Conservation (phyloP, 2,329 filamentous ascomycete species). For the Sclerotinia trifoliorum region DNA sequence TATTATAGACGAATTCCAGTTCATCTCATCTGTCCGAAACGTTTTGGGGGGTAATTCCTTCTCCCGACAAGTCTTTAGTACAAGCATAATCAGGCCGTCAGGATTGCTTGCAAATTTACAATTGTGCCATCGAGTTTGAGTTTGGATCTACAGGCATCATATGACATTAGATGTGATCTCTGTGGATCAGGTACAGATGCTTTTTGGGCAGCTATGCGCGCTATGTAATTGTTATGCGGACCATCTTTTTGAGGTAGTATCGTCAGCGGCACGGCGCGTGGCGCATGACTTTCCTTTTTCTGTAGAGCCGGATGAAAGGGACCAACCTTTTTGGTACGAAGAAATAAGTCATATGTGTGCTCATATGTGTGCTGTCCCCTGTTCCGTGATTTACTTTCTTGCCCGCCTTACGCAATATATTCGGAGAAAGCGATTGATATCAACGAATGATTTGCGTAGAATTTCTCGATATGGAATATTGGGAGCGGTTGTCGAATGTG, state of each 20-base stretch:
- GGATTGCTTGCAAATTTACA: not conserved
- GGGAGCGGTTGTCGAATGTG: slow-evolving; percentile 15
- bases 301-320: slow-evolving; percentile 22
- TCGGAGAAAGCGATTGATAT: slow-evolving; percentile 14
- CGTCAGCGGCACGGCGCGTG: slow-evolving; percentile 32
- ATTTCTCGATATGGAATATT: slow-evolving; percentile 14
- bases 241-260: slow-evolving; percentile 28
- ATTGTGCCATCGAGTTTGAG: slow-evolving; percentile 13
- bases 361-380: slow-evolving; percentile 16
- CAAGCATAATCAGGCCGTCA: slow-evolving; percentile 9
- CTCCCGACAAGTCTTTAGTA: not conserved
- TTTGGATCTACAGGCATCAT: slow-evolving; percentile 17
- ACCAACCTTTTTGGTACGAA: not conserved
- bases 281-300: slow-evolving; percentile 27
- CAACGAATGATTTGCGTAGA: slow-evolving; percentile 11
- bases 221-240: slow-evolving; percentile 27
- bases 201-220: slow-evolving; percentile 37
- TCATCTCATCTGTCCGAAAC: slow-evolving; percentile 15
- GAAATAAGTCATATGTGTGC: slow-evolving; percentile 12
- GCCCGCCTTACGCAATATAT: slow-evolving; percentile 28
- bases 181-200: slow-evolving; percentile 34
- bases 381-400: slow-evolving; percentile 10
- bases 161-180: slow-evolving; percentile 23
- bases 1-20: not conserved
- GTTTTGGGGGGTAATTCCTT: slow-evolving; percentile 11